Conservation (phyloP, 768 basidiomycete genomes). For the Gloeophyllum trabeum region DNA sequence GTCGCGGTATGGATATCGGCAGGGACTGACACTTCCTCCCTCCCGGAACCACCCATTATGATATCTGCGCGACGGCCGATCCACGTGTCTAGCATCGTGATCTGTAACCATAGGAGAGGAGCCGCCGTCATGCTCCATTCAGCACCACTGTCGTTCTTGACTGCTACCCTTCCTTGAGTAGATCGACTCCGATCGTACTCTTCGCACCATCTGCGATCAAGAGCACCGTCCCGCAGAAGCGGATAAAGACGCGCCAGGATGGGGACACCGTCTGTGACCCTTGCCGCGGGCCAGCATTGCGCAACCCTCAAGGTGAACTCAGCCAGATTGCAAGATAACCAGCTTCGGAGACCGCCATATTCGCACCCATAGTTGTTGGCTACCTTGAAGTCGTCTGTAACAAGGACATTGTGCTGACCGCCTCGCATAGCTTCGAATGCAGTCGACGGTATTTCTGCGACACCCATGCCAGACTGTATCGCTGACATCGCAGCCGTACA, state of each 20-base stretch:
- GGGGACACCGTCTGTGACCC: conserved; percentile 5
- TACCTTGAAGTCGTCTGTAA: conserved; percentile 9
- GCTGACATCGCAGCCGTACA: not conserved
- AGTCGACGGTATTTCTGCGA: conserved; percentile 4
- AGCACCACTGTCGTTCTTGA: not conserved
- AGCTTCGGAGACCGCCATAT: conserved; percentile 11
- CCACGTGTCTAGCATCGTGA: conserved; percentile 13
- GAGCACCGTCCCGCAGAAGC: not conserved
- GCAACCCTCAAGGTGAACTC: conserved; percentile 8
- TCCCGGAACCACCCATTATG: conserved; percentile 4
- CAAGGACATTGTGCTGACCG: conserved; percentile 7
- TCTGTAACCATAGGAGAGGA: conserved; percentile 10
- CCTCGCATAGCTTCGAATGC: conserved; percentile 5
- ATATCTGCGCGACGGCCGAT: conserved; percentile 9
- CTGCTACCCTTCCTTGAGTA: not conserved
- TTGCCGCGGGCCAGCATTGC: conserved; percentile 3
- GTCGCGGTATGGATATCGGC: conserved; percentile 3
- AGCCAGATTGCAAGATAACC: conserved; percentile 5
- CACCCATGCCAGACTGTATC: not conserved
- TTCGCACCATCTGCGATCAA: not conserved
- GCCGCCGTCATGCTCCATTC: conserved; percentile 5
- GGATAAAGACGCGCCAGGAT: conserved; percentile 5
- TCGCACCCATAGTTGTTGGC: conserved; percentile 12
- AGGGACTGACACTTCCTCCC: conserved; percentile 7
- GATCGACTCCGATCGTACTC: too few species aligned